Conservation (phyloP, 1,284 basidiomycete genomes). For the Cryptococcus floricola region DNA sequence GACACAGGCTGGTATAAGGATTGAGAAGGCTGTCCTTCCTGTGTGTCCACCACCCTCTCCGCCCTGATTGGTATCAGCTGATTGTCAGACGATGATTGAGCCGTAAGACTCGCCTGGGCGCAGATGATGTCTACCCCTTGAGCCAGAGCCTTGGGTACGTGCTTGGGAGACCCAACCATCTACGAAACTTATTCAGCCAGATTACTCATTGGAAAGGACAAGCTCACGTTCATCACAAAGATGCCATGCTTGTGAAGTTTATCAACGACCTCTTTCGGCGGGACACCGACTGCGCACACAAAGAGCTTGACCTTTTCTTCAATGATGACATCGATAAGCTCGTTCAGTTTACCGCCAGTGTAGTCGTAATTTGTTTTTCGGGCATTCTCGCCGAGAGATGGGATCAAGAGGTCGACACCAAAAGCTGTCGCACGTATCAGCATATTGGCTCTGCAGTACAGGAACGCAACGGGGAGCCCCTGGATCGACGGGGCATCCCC, state of each 20-base stretch:
- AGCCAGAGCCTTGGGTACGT: constrained; percentile 72
- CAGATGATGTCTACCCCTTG: constrained; percentile 82
- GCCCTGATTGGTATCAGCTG: constrained; percentile 44
- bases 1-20: constrained; percentile 65
- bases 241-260: constrained; percentile 74
- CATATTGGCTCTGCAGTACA: not conserved
- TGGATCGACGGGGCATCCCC: not conserved
- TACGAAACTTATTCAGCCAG: constrained; percentile 21
- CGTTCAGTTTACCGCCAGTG: constrained; percentile 65
- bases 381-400: constrained; percentile 73
- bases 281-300: constrained; percentile 75
- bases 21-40: constrained; percentile 39
- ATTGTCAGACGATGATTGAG: too few species aligned
- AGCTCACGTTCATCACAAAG: constrained; percentile 72
- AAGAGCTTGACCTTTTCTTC: constrained; percentile 77
- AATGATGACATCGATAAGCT: constrained; percentile 79
- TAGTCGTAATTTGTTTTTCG: constrained; percentile 68
- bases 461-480: not conserved
- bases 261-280: constrained; percentile 71
- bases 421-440: constrained; percentile 60
- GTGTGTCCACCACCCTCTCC: constrained; percentile 75
- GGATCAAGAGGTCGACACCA: constrained; percentile 79
- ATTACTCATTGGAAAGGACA: not conserved
- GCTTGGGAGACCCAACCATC: constrained; percentile 88
- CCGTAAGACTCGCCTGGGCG: constrained; percentile 56